These are phyloP conservation scores for Nakazawaea pomicola DNA, from an alignment of 805 yeast genomes.

Conservation along the genomic window DNA sequence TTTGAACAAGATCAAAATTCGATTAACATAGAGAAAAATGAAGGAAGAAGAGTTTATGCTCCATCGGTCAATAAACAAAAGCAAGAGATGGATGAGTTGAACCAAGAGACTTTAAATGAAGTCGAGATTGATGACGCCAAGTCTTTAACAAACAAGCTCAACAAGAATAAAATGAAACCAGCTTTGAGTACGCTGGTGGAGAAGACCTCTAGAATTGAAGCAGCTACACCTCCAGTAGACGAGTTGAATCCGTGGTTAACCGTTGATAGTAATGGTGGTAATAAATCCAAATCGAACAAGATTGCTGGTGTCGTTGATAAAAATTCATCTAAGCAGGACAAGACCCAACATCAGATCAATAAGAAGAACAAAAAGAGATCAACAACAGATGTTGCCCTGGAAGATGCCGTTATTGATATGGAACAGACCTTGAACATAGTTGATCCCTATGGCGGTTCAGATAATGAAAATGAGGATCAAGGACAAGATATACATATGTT, in stretches of 20 bases:
- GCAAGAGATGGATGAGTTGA: constrained; percentile 29
- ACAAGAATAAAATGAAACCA: constrained; percentile 9
- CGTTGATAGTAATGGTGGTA: constrained; percentile 22
- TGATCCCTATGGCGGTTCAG: constrained; percentile 38
- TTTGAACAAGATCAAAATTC: constrained; percentile 31
- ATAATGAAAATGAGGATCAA: constrained; percentile 36
- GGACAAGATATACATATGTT: constrained; percentile 47
- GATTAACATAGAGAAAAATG: constrained; percentile 50
- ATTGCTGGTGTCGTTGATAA: constrained; percentile 39
- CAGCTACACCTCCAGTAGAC: constrained; percentile 21
- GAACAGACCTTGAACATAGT: constrained; percentile 49
- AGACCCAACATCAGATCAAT: constrained; percentile 39
- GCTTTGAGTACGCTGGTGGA: constrained; percentile 16
- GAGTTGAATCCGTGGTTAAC: constrained; percentile 48
- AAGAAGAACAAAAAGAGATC: constrained; percentile 35
- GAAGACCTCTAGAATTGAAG: constrained; percentile 12
- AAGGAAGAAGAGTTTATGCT: constrained; percentile 78
- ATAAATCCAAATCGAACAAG: constrained; percentile 38
- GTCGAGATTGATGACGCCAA: constrained; percentile 45
- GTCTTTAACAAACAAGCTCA: constrained; percentile 37
- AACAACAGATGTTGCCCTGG: constrained; percentile 26
- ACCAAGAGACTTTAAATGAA: constrained; percentile 36
- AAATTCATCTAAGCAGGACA: constrained; percentile 44
- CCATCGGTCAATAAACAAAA: constrained; percentile 49
- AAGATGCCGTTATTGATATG: constrained; percentile 38